phyloP scores from a whole-genome alignment of 495 filamentous ascomycete genomes.

The Penicillium malachiteum region DNA sequence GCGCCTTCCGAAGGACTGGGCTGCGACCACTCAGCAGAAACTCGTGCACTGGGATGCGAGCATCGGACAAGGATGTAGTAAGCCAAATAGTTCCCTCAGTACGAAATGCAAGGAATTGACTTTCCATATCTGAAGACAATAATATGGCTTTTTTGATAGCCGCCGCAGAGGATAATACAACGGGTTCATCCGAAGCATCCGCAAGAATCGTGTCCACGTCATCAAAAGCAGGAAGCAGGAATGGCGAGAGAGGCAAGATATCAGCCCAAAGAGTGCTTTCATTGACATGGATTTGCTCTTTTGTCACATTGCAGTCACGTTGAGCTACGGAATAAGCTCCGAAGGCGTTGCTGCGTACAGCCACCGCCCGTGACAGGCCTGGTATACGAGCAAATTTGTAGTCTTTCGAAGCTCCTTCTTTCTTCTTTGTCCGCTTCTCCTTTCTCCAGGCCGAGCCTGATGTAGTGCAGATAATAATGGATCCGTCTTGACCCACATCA shows the following conservation, averaged over 20 bases:
- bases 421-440: slow-evolving; percentile 74
- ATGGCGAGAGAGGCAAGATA: slow-evolving; percentile 64
- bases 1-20: slow-evolving; percentile 59
- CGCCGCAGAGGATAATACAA: slow-evolving; percentile 22
- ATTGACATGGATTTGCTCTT: slow-evolving; percentile 66
- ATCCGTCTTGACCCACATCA: slow-evolving; percentile 87
- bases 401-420: slow-evolving; percentile 68
- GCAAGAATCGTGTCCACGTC: slow-evolving; percentile 18
- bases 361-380: slow-evolving; percentile 75
- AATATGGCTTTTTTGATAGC: slow-evolving; percentile 47
- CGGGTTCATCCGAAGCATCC: slow-evolving; percentile 12
- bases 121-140: slow-evolving; percentile 55
- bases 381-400: slow-evolving; percentile 92
- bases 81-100: slow-evolving; percentile 43
- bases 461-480: slow-evolving; percentile 88
- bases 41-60: slow-evolving; percentile 76
- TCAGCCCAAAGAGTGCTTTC: slow-evolving; percentile 71
- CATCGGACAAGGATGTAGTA: slow-evolving; percentile 59
- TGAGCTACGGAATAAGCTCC: slow-evolving; percentile 88
- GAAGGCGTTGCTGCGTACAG: slow-evolving; percentile 81
- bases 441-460: slow-evolving; percentile 91
- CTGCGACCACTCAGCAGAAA: slow-evolving; percentile 78
- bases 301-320: slow-evolving; percentile 79
- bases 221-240: slow-evolving; percentile 31
- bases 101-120: slow-evolving; percentile 41